phyloP scores from a whole-genome alignment of 2,329 filamentous ascomycete species.

The Nothophoma quercina region DNA sequence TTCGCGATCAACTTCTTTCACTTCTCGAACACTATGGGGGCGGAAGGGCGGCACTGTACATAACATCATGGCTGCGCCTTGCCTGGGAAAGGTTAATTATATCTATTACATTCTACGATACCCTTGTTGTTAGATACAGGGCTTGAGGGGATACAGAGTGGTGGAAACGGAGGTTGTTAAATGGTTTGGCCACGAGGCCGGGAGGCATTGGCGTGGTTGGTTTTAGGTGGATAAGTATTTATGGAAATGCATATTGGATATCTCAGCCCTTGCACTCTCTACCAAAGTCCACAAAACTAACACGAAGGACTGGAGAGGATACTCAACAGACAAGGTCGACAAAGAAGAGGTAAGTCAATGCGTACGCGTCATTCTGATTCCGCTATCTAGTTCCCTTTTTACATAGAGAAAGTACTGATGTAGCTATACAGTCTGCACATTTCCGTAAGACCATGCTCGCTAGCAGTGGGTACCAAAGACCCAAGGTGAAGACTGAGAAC shows the following conservation, averaged over 20 bases:
- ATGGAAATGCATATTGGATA: constrained; percentile 11
- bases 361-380: no score
- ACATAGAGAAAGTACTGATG: no score
- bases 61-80: constrained; percentile 16
- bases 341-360: no score
- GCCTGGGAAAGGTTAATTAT: background rate
- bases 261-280: background rate
- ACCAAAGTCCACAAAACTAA: background rate
- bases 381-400: no score
- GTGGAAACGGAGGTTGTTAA: background rate
- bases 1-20: constrained; percentile 16
- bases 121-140: constrained; percentile 8
- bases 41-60: constrained; percentile 23
- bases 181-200: background rate
- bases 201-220: background rate
- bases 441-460: no score
- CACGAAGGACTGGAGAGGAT: background rate
- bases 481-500: no score
- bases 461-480: no score
- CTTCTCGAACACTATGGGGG: constrained; percentile 4
- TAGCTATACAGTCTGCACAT: no score
- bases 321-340: no score
- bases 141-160: background rate
- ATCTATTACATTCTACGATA: constrained; percentile 7
- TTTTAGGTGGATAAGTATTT: constrained; percentile 4